Conservation (phyloP, 352 stramenopile genomes). For the Lagenidium giganteum region DNA sequence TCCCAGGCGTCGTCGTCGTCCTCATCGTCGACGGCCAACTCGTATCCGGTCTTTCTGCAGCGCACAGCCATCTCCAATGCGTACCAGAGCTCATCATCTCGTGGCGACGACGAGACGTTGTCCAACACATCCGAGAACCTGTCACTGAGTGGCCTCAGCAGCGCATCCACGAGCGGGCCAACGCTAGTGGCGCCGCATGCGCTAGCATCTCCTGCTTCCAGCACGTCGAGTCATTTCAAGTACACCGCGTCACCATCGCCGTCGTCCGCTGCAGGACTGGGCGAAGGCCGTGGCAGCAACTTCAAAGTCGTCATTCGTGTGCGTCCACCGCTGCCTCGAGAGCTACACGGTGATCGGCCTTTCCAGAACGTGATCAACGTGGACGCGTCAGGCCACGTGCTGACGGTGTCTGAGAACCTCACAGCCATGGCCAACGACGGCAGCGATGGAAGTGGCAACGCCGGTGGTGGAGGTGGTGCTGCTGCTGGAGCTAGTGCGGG, state of each 20-base stretch:
- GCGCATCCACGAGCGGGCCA: neutral
- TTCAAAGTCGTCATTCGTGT: constrained; percentile 94
- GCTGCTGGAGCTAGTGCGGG: constrained; percentile 5
- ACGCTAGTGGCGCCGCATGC: neutral
- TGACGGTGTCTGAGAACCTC: constrained; percentile 88
- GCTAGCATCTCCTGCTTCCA: constrained; percentile 22
- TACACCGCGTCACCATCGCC: too few species aligned
- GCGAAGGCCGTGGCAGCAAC: constrained; percentile 74
- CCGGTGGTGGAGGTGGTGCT: constrained; percentile 5
- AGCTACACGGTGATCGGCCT: constrained; percentile 82
- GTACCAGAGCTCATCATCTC: constrained; percentile 28
- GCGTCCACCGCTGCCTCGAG: constrained; percentile 79
- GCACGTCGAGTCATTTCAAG: too few species aligned
- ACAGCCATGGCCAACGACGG: constrained; percentile 35
- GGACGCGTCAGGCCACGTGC: constrained; percentile 74
- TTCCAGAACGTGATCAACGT: constrained; percentile 91
- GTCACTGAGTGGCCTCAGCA: constrained; percentile 27
- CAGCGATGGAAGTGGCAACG: constrained; percentile 13
- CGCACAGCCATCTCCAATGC: constrained; percentile 61
- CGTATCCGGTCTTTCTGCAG: constrained; percentile 33
- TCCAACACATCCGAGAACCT: constrained; percentile 55
- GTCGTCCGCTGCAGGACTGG: too few species aligned
- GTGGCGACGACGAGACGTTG: constrained; percentile 51
- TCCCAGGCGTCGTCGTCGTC: constrained; percentile 4
- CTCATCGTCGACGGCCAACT: constrained; percentile 5